Base-by-base conservation (phyloP, 2,329 filamentous ascomycete species). In the Bipolaris cookei region DNA sequence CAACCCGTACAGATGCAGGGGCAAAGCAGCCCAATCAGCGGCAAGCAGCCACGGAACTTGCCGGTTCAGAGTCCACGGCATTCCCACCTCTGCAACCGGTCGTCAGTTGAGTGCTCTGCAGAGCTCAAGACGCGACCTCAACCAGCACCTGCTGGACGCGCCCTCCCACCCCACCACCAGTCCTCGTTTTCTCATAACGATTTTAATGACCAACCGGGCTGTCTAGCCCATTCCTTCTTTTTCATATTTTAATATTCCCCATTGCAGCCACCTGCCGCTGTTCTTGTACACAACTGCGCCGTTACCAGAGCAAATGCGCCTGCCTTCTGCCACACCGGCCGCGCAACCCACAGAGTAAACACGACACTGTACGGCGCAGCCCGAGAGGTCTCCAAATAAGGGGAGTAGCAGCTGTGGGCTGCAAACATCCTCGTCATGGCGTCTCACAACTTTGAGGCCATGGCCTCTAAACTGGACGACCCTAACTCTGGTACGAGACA, bases 401-500 rank as follows among this genome's bases (percentile, higher is more conserved):
- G 46, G 51, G 57, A 57, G 59, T 16, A 59, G 70, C 66, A 64
- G 67, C 66, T 61, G 48, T 39, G 37, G 51, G 70, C 70, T 69
- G 68, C 67, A 54, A 56, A 57, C 43, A 46, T 41, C 48, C 53
- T 62, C 65, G 66, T 51, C 61, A 77, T 77, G 75, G 73, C 74
- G 52, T 65, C 70, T 32, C 75, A 77, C 66, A 79, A 77, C 69
- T 76, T 81, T 54, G 80, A 82, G 64, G 74, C 75, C 39, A 78
- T 78, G 70, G 79, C 80, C 69, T 71, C 74, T 50, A 81, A 81
- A 73, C 77, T 82, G 49, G 76, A 78, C 43, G 80, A 82, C 62
- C 73, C 65, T 61, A 74, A 63, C 61, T 71, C 68, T 62, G 75
- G 76, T 77, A 75, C 51, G 61, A 13, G 14, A 16, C 38, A 28